Evolutionary conservation across 352 stramenopile genomes (phyloP).

Genomic region (Phytophthora cactorum): DNA sequence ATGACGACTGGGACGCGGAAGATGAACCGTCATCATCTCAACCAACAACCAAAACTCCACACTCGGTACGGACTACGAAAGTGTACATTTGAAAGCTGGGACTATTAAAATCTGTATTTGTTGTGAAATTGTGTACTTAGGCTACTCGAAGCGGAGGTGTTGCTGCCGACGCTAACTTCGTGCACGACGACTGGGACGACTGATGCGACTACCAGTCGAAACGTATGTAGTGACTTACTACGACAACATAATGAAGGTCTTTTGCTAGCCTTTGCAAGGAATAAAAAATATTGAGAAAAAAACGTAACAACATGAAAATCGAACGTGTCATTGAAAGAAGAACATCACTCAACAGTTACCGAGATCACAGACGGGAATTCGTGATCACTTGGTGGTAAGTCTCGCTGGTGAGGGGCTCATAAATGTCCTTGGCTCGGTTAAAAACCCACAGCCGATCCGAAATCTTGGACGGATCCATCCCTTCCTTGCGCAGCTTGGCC

Average conservation of each 20-base stretch:
- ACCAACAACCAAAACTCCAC: slow-evolving; percentile 22
- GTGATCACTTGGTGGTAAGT: slow-evolving; percentile 65
- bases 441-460: slow-evolving; percentile 67
- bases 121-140: neutral
- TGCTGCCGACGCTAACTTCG: slow-evolving; percentile 70
- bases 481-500: slow-evolving; percentile 84
- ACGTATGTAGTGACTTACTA: no score
- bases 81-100: no score
- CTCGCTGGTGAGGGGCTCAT: slow-evolving; percentile 60
- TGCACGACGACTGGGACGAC: slow-evolving; percentile 73
- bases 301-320: slow-evolving; percentile 10
- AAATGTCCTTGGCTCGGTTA: slow-evolving; percentile 52
- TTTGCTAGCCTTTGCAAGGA: neutral
- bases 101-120: no score
- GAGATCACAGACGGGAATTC: slow-evolving; percentile 45
- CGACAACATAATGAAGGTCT: no score
- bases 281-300: slow-evolving; percentile 7
- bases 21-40: slow-evolving; percentile 28
- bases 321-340: neutral
- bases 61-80: slow-evolving; percentile 39
- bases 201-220: neutral
- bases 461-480: slow-evolving; percentile 71
- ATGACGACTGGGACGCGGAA: slow-evolving; percentile 79
- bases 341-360: neutral
- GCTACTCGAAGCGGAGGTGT: slow-evolving; percentile 43